Evolutionary conservation across 441 rosid species (phyloP).

Genomic region (Corymbia calophylla): DNA sequence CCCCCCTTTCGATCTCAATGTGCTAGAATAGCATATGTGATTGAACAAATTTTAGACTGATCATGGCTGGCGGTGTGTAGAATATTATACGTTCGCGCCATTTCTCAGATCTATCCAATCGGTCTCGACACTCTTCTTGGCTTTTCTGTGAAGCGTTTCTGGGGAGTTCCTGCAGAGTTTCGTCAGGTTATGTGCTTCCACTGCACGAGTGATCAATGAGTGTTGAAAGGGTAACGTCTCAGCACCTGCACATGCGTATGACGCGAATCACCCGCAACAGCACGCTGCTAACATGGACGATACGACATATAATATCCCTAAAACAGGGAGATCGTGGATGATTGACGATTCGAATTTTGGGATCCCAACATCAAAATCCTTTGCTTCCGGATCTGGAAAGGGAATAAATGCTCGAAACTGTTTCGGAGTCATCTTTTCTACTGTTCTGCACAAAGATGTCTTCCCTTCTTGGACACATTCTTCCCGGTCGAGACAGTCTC

Average conservation of each 20-base stretch:
- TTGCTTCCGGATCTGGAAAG: neutral
- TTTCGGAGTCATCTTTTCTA: neutral
- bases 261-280: neutral
- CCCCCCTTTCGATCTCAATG: neutral
- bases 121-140: neutral
- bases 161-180: neutral
- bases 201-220: neutral
- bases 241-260: neutral
- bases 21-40: neutral
- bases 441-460: neutral
- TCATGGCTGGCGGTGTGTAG: neutral
- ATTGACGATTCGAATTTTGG: neutral
- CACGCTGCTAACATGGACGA: neutral
- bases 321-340: neutral
- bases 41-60: neutral
- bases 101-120: neutral
- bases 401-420: neutral
- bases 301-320: neutral
- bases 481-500: neutral
- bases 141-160: neutral
- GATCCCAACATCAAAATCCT: neutral
- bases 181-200: neutral
- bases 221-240: neutral
- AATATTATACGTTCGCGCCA: neutral
- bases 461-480: neutral